Evolutionary conservation across 2,329 filamentous ascomycete genomes (phyloP), one percentile per base, ranked within the genome.

Genomic region (Periconia digitata): DNA sequence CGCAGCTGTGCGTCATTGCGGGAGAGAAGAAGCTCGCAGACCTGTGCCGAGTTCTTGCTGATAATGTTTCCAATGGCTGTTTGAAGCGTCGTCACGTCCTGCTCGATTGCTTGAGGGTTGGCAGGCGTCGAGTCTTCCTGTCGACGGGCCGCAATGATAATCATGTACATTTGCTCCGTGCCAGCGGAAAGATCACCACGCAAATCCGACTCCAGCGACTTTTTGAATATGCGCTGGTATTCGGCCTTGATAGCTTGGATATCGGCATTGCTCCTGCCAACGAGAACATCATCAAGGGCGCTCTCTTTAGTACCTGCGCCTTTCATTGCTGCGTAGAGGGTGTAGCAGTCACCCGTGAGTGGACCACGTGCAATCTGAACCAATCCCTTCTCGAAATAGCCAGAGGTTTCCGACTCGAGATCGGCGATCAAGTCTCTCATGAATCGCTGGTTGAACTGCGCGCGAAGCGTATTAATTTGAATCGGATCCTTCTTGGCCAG

Each of bases 261-360:
- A 61, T 97, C 92, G 27, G 91, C 90, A 63, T 97, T 97, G 29
- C 85, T 88, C 29, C 92, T 83, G 8, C 85, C 81, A 3, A 96
- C 81, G 2, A 97, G 79, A 6, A 96, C 81, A 59, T 97, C 92
- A 67, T 96, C 94, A 42, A 99, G 78, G 1, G 94, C 78, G 46
- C 78, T 76, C 66, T 97, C 92, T 62, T 95, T 95, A 0, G 92
- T 97, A 7, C 94, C 94, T 1, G 84, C 68, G 0, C 92, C 91
- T 41, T 84, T 78, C 75, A 96, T 85, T 1, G 90, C 86, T 1
- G 86, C 79, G 62, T 85, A 78, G 8, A 94, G 74, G 44, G 84
- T 80, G 62, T 85, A 77, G 3, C 87, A 86, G 67, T 97, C 92
- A 53, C 90, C 80, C 41, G 84, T 75, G 8, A 96, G 77, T 0